These are phyloP conservation scores for Lathyrus oleraceus DNA, from an alignment of 306 rosid genomes.

Conservation along the genomic window DNA sequence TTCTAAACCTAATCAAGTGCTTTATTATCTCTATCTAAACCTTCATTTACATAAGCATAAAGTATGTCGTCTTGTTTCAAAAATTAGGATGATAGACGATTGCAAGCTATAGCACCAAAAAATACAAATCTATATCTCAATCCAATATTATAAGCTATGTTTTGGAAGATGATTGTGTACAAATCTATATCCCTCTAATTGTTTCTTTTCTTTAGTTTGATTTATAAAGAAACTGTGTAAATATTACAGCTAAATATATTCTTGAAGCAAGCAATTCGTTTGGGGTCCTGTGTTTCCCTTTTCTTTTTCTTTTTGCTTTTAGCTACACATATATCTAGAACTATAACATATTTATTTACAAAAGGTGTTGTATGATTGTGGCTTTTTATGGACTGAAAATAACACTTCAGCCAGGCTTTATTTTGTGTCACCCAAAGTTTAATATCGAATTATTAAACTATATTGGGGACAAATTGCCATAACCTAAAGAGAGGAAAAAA, in stretches of 20 bases:
- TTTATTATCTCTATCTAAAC: no score
- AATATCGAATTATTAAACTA: not conserved
- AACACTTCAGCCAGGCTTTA: not conserved
- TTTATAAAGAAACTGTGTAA: no score
- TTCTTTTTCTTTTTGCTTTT: not conserved
- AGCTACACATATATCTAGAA: not conserved
- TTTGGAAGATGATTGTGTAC: no score
- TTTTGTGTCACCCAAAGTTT: not conserved
- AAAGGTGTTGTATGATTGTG: slow-evolving; percentile 16
- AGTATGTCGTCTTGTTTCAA: no score
- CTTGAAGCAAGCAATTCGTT: not conserved
- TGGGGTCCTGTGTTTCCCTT: not conserved
- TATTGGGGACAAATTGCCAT: not conserved
- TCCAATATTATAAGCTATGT: no score
- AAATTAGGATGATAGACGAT: no score
- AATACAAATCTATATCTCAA: no score
- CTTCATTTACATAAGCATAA: no score
- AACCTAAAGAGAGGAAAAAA: not conserved
- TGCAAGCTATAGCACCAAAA: no score
- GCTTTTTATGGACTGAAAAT: not conserved
- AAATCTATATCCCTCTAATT: no score
- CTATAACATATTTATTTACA: not conserved
- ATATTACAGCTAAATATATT: not conserved
- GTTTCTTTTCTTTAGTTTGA: no score
- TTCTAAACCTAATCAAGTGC: no score